A percentile compares a stretch with the other conserved stretches of the same genome.
Conservation (phyloP, 2,329 filamentous ascomycete species). For the Ceratocystis diversiconidia region DNA sequence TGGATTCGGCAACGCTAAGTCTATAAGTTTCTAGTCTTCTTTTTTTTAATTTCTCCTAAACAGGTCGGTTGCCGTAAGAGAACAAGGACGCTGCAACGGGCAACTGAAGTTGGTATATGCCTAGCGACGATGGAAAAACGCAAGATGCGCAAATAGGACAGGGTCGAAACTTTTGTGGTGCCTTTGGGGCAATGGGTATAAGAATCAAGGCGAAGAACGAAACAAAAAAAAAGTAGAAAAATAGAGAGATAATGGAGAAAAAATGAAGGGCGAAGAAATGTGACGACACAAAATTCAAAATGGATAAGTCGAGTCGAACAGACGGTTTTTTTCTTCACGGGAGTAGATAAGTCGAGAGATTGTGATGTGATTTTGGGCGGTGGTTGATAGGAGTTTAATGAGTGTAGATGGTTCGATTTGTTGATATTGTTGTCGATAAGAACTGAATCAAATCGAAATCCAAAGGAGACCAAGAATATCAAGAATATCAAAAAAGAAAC, state of each 20-base stretch:
- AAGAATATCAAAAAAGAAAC: slow-evolving; percentile 5
- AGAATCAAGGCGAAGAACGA: background rate
- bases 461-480: slow-evolving; percentile 1
- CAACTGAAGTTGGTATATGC: background rate
- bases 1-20: background rate
- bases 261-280: background rate
- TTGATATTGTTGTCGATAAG: slow-evolving; percentile 11
- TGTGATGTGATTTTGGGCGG: slow-evolving; percentile 19
- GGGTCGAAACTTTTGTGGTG: slow-evolving; percentile 7
- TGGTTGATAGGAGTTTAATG: slow-evolving; percentile 5
- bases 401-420: slow-evolving; percentile 29
- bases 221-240: background rate
- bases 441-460: slow-evolving; percentile 14
- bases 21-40: background rate
- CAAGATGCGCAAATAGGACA: background rate
- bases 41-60: background rate
- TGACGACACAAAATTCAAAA: background rate
- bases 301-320: background rate
- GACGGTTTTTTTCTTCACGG: background rate
- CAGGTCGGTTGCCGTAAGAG: slow-evolving; percentile 1
- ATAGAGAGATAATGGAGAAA: background rate
- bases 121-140: background rate
- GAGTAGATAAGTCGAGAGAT: slow-evolving; percentile 16
- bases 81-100: slow-evolving; percentile 1
- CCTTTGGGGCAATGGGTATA: slow-evolving; percentile 17